These are phyloP conservation scores for Nissolia schottii DNA, from an alignment of 306 rosid genomes.

Conservation along the genomic window DNA sequence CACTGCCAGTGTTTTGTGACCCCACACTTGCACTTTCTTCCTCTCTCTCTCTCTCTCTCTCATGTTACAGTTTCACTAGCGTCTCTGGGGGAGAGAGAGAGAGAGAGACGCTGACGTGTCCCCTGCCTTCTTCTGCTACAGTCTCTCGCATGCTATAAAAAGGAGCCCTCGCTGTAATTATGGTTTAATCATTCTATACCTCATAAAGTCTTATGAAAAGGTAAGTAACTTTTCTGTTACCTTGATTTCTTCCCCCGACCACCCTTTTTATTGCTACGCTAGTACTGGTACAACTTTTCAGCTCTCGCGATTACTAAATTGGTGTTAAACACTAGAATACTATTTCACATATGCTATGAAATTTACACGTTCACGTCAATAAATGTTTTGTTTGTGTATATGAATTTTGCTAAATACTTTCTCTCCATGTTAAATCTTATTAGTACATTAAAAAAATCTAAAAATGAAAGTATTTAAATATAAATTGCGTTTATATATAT, in stretches of 20 bases:
- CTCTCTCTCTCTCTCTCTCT: neutral
- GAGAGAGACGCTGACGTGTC: too few relatives aligned
- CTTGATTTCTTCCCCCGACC: neutral
- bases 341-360: neutral
- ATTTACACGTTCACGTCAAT: too few relatives aligned
- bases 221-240: constrained; percentile 39
- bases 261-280: neutral
- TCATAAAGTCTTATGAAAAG: constrained; percentile 39
- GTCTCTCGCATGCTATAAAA: constrained; percentile 29
- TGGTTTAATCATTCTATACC: constrained; percentile 52
- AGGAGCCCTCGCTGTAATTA: constrained; percentile 34
- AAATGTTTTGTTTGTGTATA: too few relatives aligned
- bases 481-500: too few relatives aligned
- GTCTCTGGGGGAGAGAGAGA: too few relatives aligned
- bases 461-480: too few relatives aligned
- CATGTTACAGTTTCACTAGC: neutral
- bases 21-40: constrained; percentile 17
- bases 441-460: too few relatives aligned
- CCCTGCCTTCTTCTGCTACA: neutral
- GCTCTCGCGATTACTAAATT: neutral
- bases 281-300: neutral
- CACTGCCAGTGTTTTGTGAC: too few relatives aligned
- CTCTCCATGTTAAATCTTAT: too few relatives aligned
- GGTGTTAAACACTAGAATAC: too few relatives aligned
- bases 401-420: too few relatives aligned